phyloP scores from a whole-genome alignment of 2,329 filamentous ascomycete species.

The Trichoderma pleuroti region DNA sequence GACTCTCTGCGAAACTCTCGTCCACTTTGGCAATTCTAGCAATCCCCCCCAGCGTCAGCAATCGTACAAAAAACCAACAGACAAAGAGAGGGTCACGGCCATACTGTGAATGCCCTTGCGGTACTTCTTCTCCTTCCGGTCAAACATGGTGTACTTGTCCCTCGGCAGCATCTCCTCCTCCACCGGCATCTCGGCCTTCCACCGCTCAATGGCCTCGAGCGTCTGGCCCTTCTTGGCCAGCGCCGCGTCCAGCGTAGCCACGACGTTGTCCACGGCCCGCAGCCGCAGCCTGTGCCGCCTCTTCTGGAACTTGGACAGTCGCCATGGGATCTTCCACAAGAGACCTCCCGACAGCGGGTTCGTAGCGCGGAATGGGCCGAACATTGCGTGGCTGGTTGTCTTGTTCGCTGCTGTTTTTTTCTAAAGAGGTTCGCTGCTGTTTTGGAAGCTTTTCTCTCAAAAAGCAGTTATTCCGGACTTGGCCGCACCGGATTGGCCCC shows the following conservation, averaged over 20 bases:
- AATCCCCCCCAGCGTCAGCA: conserved; percentile 22
- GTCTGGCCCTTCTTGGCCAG: conserved; percentile 69
- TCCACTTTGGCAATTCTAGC: conserved; percentile 84
- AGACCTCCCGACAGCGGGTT: conserved; percentile 74
- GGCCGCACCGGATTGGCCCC: conserved; percentile 8
- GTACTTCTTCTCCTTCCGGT: conserved; percentile 92
- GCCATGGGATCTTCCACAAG: conserved; percentile 96
- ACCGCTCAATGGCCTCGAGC: conserved; percentile 75
- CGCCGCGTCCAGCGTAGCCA: conserved; percentile 76
- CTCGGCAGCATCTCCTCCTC: conserved; percentile 93
- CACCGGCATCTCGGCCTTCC: conserved; percentile 94
- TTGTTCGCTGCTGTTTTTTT: not conserved
- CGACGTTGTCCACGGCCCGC: conserved; percentile 80
- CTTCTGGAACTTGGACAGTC: conserved; percentile 88
- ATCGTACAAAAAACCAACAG: not conserved
- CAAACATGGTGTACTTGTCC: conserved; percentile 98
- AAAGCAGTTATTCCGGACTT: not conserved
- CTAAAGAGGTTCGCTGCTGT: not conserved
- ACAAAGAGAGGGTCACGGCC: conserved; percentile 36
- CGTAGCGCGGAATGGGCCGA: conserved; percentile 76
- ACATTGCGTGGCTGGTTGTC: conserved; percentile 55
- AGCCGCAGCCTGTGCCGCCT: conserved; percentile 78
- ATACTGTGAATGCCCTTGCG: conserved; percentile 96
- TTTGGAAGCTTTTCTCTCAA: conserved; percentile 12
- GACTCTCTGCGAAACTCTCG: conserved; percentile 85